phyloP scores from a whole-genome alignment of 495 filamentous ascomycete genomes.

The Aspergillus hancockii region DNA sequence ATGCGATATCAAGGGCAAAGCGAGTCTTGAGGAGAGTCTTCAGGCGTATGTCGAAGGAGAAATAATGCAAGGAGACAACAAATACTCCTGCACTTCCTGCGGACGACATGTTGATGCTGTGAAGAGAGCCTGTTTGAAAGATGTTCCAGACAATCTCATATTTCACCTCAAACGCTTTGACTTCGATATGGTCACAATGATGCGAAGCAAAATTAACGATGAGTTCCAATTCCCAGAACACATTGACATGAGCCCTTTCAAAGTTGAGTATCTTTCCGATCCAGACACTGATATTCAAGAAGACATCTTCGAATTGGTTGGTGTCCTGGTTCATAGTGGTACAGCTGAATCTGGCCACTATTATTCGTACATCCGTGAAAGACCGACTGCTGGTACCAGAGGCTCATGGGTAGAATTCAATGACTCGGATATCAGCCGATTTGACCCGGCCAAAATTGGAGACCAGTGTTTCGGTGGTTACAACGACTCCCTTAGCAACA shows the following conservation, averaged over 20 bases:
- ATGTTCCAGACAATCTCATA: conserved; percentile 91
- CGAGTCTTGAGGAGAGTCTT: conserved; percentile 78
- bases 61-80: conserved; percentile 98
- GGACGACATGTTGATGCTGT: conserved; percentile 91
- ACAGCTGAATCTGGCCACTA: conserved; percentile 96
- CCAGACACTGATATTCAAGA: conserved; percentile 48
- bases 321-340: conserved; percentile 88
- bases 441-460: conserved; percentile 73
- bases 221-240: conserved; percentile 80
- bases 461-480: conserved; percentile 78
- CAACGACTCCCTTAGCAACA: conserved; percentile 49
- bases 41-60: conserved; percentile 94
- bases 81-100: conserved; percentile 94
- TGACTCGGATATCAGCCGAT: conserved; percentile 74
- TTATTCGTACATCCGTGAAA: conserved; percentile 89
- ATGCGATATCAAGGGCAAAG: conserved; percentile 95
- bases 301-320: conserved; percentile 90
- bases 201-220: conserved; percentile 94
- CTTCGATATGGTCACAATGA: conserved; percentile 82
- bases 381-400: conserved; percentile 54
- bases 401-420: conserved; percentile 89
- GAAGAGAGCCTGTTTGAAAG: conserved; percentile 86
- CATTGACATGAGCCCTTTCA: conserved; percentile 92
- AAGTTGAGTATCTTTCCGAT: conserved; percentile 78
- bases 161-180: conserved; percentile 97